Base-by-base conservation (phyloP, 257 asterid species). In the Misopates orontium region DNA sequence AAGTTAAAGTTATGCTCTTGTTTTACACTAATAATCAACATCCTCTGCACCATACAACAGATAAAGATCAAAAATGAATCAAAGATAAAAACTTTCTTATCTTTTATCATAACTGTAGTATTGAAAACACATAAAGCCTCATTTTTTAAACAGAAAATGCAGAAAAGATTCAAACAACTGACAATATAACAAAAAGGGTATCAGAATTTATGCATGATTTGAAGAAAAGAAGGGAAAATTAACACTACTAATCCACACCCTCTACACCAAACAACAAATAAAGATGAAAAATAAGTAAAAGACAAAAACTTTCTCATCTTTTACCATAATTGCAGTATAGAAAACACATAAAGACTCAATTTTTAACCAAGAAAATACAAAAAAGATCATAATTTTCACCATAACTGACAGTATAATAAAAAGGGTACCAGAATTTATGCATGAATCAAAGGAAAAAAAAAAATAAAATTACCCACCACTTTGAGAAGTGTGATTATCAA, bases 131-230 rank as follows among this genome's bases (percentile, higher is more conserved):
- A 24, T 6, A 67, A 71, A 67, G 59, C 49, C 56, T 23, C 52
- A 47, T 8, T 62, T 28, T 42, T 57, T 54, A 39, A 8, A 10
- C 10, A 31, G 8, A 14, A n/a, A 55, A 55, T 13, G 20, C 20
- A 55, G 1, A 25, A 31, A 56, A 15, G 17, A 14, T 56, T 12
- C 39, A 28, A 2, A 28, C 7, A 45, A 57, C 47, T 10, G 5
- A 12, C n/a, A 31, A 19, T 10, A 12, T 5, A 25, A 15, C 2
- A 55, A 58, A 48, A 57, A 62, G 42, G 40, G 68, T 64, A 57
- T 51, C 58, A 45, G 24, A 45, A 32, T 62, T 77, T 75, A 74
- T 69, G 81, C 73, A 64, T 59, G 72, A 11, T 18, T 61, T 23
- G 0, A 50, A 59, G 53, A 60, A 28, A 36, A 25, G 7, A 5